Evolutionary conservation across 768 basidiomycete species (phyloP).

Genomic region (Amanita muscaria): DNA sequence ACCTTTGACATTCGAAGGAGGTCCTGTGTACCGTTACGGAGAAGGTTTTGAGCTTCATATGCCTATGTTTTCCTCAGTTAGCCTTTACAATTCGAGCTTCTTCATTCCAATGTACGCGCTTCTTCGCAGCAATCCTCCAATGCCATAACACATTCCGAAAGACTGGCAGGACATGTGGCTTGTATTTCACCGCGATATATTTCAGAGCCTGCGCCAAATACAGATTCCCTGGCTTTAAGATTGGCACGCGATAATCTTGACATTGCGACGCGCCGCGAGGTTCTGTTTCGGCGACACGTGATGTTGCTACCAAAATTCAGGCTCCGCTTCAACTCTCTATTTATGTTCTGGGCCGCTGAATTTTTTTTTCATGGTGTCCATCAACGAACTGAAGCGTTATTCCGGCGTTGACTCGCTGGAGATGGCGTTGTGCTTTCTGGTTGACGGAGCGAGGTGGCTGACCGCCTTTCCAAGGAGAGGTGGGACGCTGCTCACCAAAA

Average conservation of each 20-base stretch:
- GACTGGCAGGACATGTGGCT: constrained; percentile 59
- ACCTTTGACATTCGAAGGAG: constrained; percentile 63
- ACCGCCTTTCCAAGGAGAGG: not conserved
- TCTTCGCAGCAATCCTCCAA: constrained; percentile 81
- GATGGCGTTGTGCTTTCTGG: constrained; percentile 6
- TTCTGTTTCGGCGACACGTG: not conserved
- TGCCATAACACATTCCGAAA: constrained; percentile 67
- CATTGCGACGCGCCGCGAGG: constrained; percentile 21
- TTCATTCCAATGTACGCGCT: constrained; percentile 32
- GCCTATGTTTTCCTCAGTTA: constrained; percentile 30
- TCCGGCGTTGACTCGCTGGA: constrained; percentile 1
- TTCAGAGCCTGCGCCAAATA: constrained; percentile 62
- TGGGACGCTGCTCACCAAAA: constrained; percentile 6
- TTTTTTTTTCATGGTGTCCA: constrained; percentile 4
- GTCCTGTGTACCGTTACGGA: constrained; percentile 64
- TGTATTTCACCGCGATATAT: constrained; percentile 56
- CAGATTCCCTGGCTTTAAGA: constrained; percentile 55
- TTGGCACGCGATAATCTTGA: constrained; percentile 44
- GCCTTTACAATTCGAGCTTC: too few species aligned
- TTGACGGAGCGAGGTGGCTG: constrained; percentile 7
- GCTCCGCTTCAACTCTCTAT: not conserved
- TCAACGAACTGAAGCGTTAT: constrained; percentile 7
- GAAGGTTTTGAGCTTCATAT: constrained; percentile 57
- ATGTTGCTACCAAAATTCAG: not conserved
- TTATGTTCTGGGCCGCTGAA: too few species aligned